These are phyloP conservation scores for Ceriops zippeliana DNA, from an alignment of 345 rosid species.

Conservation along the genomic window DNA sequence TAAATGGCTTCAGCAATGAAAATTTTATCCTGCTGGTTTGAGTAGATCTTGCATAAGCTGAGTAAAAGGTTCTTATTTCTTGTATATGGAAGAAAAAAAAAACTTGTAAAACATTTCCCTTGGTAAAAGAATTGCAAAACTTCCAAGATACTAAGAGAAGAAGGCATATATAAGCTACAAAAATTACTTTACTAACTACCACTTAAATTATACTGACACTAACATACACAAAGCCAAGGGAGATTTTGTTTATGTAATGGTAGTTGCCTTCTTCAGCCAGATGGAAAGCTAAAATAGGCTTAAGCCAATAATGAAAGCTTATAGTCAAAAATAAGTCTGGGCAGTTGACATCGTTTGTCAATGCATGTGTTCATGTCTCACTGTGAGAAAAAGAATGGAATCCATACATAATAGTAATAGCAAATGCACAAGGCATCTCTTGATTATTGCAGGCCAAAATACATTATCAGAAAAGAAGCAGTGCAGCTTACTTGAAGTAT, in stretches of 20 bases:
- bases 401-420: too few relatives aligned
- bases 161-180: not conserved
- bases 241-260: not conserved
- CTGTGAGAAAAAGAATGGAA: too few relatives aligned
- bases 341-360: not conserved
- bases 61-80: too few relatives aligned
- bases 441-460: too few relatives aligned
- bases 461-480: not conserved
- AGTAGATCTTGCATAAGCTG: not conserved
- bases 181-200: too few relatives aligned
- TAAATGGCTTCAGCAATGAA: not conserved
- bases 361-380: too few relatives aligned
- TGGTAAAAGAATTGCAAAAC: not conserved
- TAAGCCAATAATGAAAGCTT: not conserved
- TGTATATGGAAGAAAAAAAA: not conserved
- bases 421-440: too few relatives aligned
- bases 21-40: not conserved
- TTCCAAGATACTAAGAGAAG: not conserved
- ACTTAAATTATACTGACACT: too few relatives aligned
- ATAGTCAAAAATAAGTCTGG: not conserved
- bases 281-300: not conserved
- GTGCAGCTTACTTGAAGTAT: conserved; percentile 59
- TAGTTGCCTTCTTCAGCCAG: not conserved
- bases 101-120: not conserved
- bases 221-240: too few relatives aligned